A percentile compares a stretch with the other conserved stretches of the same genome.
Evolutionary conservation across 495 filamentous ascomycete genomes (phyloP).

Genomic region (Aspergillus steynii): DNA sequence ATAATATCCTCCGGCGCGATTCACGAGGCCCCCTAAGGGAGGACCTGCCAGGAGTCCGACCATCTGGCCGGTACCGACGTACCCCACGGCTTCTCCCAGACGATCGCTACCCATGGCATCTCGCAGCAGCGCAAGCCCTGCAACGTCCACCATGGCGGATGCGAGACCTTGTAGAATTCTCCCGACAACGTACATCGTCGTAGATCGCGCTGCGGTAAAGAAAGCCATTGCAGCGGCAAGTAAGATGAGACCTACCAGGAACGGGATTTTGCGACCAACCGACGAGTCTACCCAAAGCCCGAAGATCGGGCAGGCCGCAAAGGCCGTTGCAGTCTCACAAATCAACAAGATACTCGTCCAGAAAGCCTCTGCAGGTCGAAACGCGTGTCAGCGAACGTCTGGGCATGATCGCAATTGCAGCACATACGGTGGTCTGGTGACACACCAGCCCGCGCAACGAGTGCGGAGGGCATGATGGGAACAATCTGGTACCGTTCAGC

Average conservation of each 20-base stretch:
- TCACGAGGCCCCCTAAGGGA: slow-evolving; percentile 70
- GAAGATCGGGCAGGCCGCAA: slow-evolving; percentile 20
- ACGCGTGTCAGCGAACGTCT: background rate
- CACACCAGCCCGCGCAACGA: slow-evolving; percentile 23
- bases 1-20: slow-evolving; percentile 62
- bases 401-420: background rate
- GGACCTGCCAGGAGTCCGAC: slow-evolving; percentile 66
- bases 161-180: slow-evolving; percentile 68
- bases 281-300: slow-evolving; percentile 19
- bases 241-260: slow-evolving; percentile 64
- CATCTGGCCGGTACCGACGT: slow-evolving; percentile 62
- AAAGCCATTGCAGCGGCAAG: slow-evolving; percentile 63
- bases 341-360: slow-evolving; percentile 26
- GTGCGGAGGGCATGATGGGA: slow-evolving; percentile 23
- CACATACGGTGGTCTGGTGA: slow-evolving; percentile 22
- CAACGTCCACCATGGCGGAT: slow-evolving; percentile 69
- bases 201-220: slow-evolving; percentile 61
- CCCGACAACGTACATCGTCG: slow-evolving; percentile 60
- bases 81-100: slow-evolving; percentile 69
- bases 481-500: slow-evolving; percentile 19
- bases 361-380: slow-evolving; percentile 16
- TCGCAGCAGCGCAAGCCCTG: slow-evolving; percentile 64
- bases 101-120: slow-evolving; percentile 64
- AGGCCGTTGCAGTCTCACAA: slow-evolving; percentile 19
- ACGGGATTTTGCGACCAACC: slow-evolving; percentile 52